Percentiles rank a stretch among this genome's conserved stretches.
These are phyloP conservation scores for Acanthamoeba triangularis DNA, from an alignment of 208 protist genomes.

Conservation along the genomic window DNA sequence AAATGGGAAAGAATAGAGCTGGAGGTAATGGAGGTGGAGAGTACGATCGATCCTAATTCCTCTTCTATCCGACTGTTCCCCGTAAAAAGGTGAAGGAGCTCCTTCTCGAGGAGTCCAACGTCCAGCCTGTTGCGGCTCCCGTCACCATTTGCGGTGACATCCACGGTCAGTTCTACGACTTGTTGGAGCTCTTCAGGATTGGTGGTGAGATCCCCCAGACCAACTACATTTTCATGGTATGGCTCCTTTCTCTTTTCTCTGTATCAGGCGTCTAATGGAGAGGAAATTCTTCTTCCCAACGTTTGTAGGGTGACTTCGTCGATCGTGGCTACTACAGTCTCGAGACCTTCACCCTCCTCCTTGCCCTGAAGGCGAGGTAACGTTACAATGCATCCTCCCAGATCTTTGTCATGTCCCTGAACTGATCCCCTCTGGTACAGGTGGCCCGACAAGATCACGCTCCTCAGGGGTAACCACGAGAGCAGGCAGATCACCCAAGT, in stretches of 20 bases:
- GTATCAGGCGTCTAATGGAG: no score
- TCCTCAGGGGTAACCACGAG: constrained; percentile 97
- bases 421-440: neutral
- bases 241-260: neutral
- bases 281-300: neutral
- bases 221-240: constrained; percentile 95
- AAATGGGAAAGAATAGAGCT: neutral
- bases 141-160: constrained; percentile 96
- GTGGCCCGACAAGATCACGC: constrained; percentile 95
- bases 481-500: constrained; percentile 96
- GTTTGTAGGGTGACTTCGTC: constrained; percentile 94
- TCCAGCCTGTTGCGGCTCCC: constrained; percentile 91
- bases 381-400: neutral
- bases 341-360: constrained; percentile 94
- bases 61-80: neutral
- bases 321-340: constrained; percentile 96
- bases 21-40: neutral
- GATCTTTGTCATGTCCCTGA: neutral
- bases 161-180: constrained; percentile 96
- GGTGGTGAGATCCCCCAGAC: constrained; percentile 93
- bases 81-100: constrained; percentile 91
- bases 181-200: constrained; percentile 95
- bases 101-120: constrained; percentile 94
- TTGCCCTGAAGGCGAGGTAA: constrained; percentile 93
- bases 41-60: neutral